Evolutionary conservation across 371 early-diverging fungal genomes (phyloP), one percentile per base, ranked within the genome.

Genomic region (Rhizopus arrhizus): DNA sequence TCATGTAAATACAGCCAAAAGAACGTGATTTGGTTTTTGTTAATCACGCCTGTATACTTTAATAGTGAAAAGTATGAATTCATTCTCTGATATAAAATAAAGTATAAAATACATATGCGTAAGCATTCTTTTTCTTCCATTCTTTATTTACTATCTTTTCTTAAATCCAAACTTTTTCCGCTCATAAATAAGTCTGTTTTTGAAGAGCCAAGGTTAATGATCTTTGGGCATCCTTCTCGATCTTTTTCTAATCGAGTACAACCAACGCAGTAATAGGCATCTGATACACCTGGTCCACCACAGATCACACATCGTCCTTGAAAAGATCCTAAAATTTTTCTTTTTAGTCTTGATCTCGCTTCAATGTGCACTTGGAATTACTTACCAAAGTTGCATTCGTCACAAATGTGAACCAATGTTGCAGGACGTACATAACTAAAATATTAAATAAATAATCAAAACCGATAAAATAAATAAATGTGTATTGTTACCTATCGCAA

Each of bases 141-240:
- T 22, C 22, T 22, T 22, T 22, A 38, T 38, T 22, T 53, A 59
- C 66, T 81, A 85, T 68, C 83, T 74, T 63, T 82, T 82, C 66
- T 84, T 88, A 74, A 88, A 88, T 28, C 92, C 92, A 77, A 91
- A 93, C 76, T 95, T 96, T 84, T 97, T 97, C 73, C 93, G 78
- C 68, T 96, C 96, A 65, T 96, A 96, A 96, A 95, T 56, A 91
- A 64, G 73, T 95, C 96, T 50, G 91, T 89, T 63, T 91, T 87
- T 38, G 92, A 87, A 29, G 89, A 85, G 47, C 93, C 93, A 15
- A 93, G 66, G 67, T 93, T 93, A 33, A 94, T 86, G 66, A 98
- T 95, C 80, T 97, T 97, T 52, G 98, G 98, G 69, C 98, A 98
- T 2, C 98, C 98, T 74, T 98, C 98, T 33, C 98, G 83, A 75